phyloP scores from a whole-genome alignment of 1,139 yeast species.

The Starmera stellimalicola region DNA sequence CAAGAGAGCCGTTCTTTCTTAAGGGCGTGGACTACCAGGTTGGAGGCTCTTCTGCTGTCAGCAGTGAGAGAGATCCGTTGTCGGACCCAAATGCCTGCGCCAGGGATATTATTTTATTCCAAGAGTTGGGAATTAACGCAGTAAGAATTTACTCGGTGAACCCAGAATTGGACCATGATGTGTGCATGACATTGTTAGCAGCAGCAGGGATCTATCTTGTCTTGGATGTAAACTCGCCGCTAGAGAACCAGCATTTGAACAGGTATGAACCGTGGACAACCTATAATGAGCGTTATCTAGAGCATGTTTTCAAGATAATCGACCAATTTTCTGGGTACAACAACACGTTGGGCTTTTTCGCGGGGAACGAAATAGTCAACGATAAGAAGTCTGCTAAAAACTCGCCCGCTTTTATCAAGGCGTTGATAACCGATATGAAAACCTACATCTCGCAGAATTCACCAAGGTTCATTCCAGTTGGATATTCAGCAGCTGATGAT shows the following conservation, averaged over 20 bases:
- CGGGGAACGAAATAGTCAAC: conserved; percentile 89
- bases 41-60: conserved; percentile 70
- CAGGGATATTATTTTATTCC: conserved; percentile 66
- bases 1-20: conserved; percentile 69
- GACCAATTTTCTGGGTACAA: conserved; percentile 79
- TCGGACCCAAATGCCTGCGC: conserved; percentile 63
- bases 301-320: conserved; percentile 69
- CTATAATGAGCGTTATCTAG: conserved; percentile 58
- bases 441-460: conserved; percentile 49
- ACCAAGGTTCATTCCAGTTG: conserved; percentile 73
- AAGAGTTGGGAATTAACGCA: conserved; percentile 71
- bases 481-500: conserved; percentile 96
- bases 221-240: conserved; percentile 85
- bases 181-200: conserved; percentile 86
- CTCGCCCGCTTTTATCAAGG: conserved; percentile 68
- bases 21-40: conserved; percentile 86
- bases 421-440: conserved; percentile 74
- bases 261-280: conserved; percentile 87
- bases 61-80: conserved; percentile 52
- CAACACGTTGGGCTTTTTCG: conserved; percentile 86
- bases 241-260: conserved; percentile 66
- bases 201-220: conserved; percentile 87
- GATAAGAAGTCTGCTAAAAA: conserved; percentile 64
- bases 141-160: conserved; percentile 81
- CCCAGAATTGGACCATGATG: conserved; percentile 76